Evolutionary conservation across 805 yeast genomes (phyloP).

Genomic region (Hanseniaspora taiwanica): DNA sequence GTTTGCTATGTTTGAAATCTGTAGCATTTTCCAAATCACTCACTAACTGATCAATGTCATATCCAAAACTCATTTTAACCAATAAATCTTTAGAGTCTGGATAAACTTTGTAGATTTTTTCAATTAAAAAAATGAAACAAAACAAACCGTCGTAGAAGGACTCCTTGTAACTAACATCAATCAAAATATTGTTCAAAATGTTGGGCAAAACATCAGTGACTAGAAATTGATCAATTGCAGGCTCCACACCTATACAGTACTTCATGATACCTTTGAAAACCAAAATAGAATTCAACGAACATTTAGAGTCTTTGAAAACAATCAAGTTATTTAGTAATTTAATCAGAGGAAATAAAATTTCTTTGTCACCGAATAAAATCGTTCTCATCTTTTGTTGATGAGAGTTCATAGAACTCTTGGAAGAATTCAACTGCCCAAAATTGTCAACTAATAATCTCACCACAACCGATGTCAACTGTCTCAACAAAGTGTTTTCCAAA

Average conservation of each 20-base stretch:
- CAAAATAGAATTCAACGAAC: slow-evolving; percentile 81
- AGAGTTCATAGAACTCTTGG: slow-evolving; percentile 27
- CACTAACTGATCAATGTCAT: slow-evolving; percentile 52
- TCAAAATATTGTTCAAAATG: slow-evolving; percentile 51
- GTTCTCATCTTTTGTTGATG: slow-evolving; percentile 55
- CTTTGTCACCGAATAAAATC: slow-evolving; percentile 49
- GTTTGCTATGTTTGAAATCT: slow-evolving; percentile 65
- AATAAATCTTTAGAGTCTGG: slow-evolving; percentile 53
- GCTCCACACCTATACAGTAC: slow-evolving; percentile 54
- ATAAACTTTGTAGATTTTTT: slow-evolving; percentile 57
- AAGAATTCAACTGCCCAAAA: slow-evolving; percentile 60
- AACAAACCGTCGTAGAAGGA: slow-evolving; percentile 89
- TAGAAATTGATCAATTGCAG: slow-evolving; percentile 55
- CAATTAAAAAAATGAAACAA: slow-evolving; percentile 67
- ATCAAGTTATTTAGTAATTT: slow-evolving; percentile 64
- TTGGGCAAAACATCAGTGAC: slow-evolving; percentile 47
- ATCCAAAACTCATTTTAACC: slow-evolving; percentile 40
- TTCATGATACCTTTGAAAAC: slow-evolving; percentile 63
- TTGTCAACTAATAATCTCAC: slow-evolving; percentile 78
- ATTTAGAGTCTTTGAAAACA: slow-evolving; percentile 76
- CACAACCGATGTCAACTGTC: slow-evolving; percentile 88
- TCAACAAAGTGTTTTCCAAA: slow-evolving; percentile 90
- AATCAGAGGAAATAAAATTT: slow-evolving; percentile 65
- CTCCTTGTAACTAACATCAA: slow-evolving; percentile 68
- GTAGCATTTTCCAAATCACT: slow-evolving; percentile 47